Percentiles rank a stretch among this genome's conserved stretches.
Evolutionary conservation across 2,329 filamentous ascomycete species (phyloP).

Genomic region (Fusarium lateritium): DNA sequence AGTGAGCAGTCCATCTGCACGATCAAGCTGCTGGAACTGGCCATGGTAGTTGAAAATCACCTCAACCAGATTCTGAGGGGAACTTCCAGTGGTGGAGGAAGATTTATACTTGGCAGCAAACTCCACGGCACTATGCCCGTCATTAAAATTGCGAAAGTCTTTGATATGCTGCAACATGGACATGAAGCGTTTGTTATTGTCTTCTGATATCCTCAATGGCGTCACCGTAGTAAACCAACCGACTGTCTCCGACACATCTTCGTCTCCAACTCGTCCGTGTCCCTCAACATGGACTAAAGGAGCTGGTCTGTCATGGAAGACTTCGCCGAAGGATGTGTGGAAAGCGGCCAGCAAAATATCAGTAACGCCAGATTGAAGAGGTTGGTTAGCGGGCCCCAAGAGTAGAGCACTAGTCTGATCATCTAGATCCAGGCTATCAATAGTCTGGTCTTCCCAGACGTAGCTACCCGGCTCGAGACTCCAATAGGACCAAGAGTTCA

Average conservation of each 20-base stretch:
- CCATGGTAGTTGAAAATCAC: conserved; percentile 12
- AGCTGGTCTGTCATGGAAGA: conserved; percentile 52
- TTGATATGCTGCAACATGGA: conserved; percentile 40
- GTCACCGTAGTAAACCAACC: conserved; percentile 60
- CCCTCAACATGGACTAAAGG: conserved; percentile 58
- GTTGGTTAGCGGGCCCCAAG: conserved; percentile 18
- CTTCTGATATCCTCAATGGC: conserved; percentile 48
- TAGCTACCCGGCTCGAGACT: background rate
- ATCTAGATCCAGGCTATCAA: background rate
- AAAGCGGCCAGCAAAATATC: conserved; percentile 57
- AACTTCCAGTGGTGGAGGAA: no score
- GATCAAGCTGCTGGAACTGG: conserved; percentile 10
- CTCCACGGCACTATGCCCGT: background rate
- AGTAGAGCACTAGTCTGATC: background rate
- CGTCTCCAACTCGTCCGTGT: conserved; percentile 56
- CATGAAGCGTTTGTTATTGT: background rate
- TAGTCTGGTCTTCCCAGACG: background rate
- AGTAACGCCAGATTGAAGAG: conserved; percentile 53
- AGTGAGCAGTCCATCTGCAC: background rate
- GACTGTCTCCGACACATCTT: conserved; percentile 58
- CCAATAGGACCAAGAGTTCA: background rate
- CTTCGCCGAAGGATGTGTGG: conserved; percentile 51
- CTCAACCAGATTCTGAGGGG: background rate
- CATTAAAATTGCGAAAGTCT: conserved; percentile 53
- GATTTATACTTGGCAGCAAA: no score